These are phyloP conservation scores for Debaryomyces hansenii DNA, from an alignment of 805 yeast species.

Conservation along the genomic window DNA sequence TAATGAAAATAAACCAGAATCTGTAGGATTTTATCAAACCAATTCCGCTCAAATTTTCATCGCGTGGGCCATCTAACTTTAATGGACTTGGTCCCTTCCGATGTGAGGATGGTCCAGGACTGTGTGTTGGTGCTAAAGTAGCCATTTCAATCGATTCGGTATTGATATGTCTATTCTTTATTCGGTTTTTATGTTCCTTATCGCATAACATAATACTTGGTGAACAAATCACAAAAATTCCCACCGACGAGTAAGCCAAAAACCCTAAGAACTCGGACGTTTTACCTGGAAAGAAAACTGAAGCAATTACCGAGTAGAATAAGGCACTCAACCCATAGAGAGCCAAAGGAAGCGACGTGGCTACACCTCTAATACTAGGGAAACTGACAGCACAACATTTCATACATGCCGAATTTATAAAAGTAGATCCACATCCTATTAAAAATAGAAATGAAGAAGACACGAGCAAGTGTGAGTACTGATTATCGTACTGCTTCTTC, in stretches of 20 bases:
- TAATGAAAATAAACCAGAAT: constrained; percentile 40
- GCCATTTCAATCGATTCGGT: constrained; percentile 10
- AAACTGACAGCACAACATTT: constrained; percentile 73
- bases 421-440: constrained; percentile 72
- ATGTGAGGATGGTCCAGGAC: not conserved
- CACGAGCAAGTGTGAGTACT: constrained; percentile 36
- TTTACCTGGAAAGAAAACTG: constrained; percentile 54
- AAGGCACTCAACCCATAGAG: constrained; percentile 75
- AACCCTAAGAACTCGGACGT: constrained; percentile 55
- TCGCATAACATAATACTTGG: constrained; percentile 49
- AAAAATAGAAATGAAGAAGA: constrained; percentile 48
- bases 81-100: not conserved
- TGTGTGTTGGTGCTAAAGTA: constrained; percentile 1
- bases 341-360: constrained; percentile 74
- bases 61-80: not conserved
- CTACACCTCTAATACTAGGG: constrained; percentile 68
- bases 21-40: constrained; percentile 20
- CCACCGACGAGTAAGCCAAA: constrained; percentile 42
- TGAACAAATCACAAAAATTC: constrained; percentile 42
- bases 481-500: constrained; percentile 48
- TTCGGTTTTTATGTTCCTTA: constrained; percentile 22
- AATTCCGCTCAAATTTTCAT: constrained; percentile 12
- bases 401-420: constrained; percentile 61
- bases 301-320: constrained; percentile 58
- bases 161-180: constrained; percentile 2